Base-by-base conservation (phyloP, 805 yeast species). In the Candida insectalens region DNA sequence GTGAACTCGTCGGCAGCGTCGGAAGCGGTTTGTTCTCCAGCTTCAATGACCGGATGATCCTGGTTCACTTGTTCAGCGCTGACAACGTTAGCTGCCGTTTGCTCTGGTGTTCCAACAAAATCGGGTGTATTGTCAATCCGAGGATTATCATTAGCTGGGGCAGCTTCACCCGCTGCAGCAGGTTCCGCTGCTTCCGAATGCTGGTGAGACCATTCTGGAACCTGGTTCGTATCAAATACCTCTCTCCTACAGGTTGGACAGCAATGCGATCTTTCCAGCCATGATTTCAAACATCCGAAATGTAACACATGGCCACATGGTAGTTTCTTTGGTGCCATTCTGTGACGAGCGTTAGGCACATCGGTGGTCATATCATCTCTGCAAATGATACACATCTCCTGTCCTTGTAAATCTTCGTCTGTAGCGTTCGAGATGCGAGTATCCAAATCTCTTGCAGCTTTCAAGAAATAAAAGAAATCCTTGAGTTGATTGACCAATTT, bases 181-280 rank as follows among this genome's bases (percentile, higher is more conserved):
- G 5, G 6, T 29, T 13, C 34, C 15, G 7, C 29, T 17, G 14
- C 31, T 22, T 18, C 36, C 28, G 4, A 28, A 32, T 10, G 23
- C 9, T 23, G 38, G 33, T 25, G 34, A 2, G 15, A 17, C 34
- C 34, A 31, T 17, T 31, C 34, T 5, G 34, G 34, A 14, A 31
- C 12, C 5, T 25, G 21, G 34, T 27, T 22, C 12, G 47, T 52
- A 32, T 51, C 62, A 41, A 74, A 67, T 2, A 85, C 94, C 8
- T 75, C 71, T 20, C 78, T 65, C 40, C 95, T 66, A 54, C 98
- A 92, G 35, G 88, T 74, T 2, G 98, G 98, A 60, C 98, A 92
- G n/a, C 74, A 72, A 45, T 80, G 89, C 0, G 95, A 84, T 43
- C 95, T 70, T 50, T 83, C 94, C 45, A 92, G 65, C 98, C 98